phyloP scores from a whole-genome alignment of 2,329 filamentous ascomycete genomes.

The Cladophialophora yegresii region DNA sequence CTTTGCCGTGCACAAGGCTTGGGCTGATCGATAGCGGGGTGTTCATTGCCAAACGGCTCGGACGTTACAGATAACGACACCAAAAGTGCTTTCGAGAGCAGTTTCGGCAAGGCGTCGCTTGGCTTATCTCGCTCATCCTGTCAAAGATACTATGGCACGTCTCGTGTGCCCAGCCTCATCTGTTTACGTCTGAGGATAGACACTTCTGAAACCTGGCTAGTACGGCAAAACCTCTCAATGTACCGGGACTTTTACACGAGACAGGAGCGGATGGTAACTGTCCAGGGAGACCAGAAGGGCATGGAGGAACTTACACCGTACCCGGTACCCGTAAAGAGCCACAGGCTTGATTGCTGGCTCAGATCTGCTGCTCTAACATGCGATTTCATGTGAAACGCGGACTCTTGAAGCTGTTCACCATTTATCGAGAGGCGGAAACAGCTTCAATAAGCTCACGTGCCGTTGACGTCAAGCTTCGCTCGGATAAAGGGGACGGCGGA shows the following conservation, averaged over 20 bases:
- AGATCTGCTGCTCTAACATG: background rate
- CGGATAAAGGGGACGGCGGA: conserved; percentile 4
- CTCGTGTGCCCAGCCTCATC: background rate
- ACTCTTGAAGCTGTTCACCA: background rate
- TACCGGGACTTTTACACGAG: background rate
- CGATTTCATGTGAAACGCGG: background rate
- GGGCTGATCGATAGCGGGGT: background rate
- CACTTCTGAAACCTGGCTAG: background rate
- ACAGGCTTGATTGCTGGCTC: background rate
- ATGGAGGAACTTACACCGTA: background rate
- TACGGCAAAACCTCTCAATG: background rate
- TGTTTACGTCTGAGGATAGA: background rate
- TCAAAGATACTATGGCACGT: background rate
- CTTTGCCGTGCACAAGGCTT: background rate
- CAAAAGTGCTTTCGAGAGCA: background rate
- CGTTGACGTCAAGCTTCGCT: background rate
- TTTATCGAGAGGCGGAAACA: background rate
- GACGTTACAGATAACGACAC: background rate
- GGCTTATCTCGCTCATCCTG: background rate
- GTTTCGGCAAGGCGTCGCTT: background rate
- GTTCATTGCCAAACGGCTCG: background rate
- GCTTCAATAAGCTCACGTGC: background rate
- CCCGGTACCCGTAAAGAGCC: background rate
- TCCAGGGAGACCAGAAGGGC: background rate
- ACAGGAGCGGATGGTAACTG: background rate